Conservation (phyloP, 2,329 filamentous ascomycete species). For the Diaporthe helianthi region DNA sequence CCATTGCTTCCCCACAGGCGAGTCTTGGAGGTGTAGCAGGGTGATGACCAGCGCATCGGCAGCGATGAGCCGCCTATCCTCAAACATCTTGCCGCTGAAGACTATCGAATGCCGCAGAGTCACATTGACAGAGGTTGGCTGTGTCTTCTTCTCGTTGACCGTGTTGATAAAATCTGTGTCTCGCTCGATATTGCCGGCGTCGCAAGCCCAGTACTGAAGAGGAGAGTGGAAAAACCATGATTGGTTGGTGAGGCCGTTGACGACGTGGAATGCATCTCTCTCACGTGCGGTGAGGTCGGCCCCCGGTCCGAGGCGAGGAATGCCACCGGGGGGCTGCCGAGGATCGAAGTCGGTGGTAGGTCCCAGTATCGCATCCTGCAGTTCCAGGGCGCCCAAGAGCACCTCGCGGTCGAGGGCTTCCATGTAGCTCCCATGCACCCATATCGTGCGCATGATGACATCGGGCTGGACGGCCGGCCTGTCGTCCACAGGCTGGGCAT, state of each 20-base stretch:
- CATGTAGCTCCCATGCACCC: conserved; percentile 85
- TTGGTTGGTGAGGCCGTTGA: conserved; percentile 65
- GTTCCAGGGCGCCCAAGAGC: conserved; percentile 68
- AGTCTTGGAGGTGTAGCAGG: conserved; percentile 71
- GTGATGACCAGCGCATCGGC: conserved; percentile 83
- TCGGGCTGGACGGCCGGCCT: conserved; percentile 62
- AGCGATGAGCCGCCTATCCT: conserved; percentile 70
- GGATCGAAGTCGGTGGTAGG: conserved; percentile 63
- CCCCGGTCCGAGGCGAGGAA: conserved; percentile 41
- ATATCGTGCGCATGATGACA: conserved; percentile 82
- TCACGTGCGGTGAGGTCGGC: conserved; percentile 51
- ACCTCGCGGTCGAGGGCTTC: conserved; percentile 72
- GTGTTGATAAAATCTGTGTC: conserved; percentile 72
- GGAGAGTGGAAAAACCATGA: conserved; percentile 86
- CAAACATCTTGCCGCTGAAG: conserved; percentile 81
- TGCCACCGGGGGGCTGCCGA: conserved; percentile 44
- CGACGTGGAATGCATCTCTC: conserved; percentile 64
- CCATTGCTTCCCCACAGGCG: conserved; percentile 71
- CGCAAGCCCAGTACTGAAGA: conserved; percentile 80
- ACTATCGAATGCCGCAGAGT: conserved; percentile 80
- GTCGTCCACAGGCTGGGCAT: conserved; percentile 67
- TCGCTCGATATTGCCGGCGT: conserved; percentile 59
- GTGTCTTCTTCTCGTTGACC: conserved; percentile 69
- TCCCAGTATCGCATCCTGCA: conserved; percentile 75
- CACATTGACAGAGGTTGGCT: conserved; percentile 73